A percentile compares a stretch with the other conserved stretches of the same genome.
Evolutionary conservation across 805 yeast genomes (phyloP).

Genomic region (Candida ortonii): DNA sequence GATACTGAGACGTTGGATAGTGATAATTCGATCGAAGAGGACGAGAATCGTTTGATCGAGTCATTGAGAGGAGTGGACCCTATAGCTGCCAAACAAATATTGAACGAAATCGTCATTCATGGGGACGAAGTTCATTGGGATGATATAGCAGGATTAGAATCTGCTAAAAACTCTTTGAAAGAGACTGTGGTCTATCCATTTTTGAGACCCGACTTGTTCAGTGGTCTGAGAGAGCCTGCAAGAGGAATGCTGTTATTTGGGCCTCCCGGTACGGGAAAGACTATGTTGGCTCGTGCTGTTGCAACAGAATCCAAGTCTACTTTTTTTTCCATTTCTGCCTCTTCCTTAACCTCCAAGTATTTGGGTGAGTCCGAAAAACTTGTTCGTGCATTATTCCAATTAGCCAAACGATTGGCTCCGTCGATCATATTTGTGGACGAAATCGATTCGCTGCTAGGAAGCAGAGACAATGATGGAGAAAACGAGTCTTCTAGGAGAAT

Average conservation of each 20-base stretch:
- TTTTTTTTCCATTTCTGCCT: slow-evolving; percentile 87
- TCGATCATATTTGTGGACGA: slow-evolving; percentile 95
- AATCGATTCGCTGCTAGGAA: slow-evolving; percentile 84
- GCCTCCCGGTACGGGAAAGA: slow-evolving; percentile 99
- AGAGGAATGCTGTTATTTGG: slow-evolving; percentile 96
- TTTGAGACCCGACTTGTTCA: slow-evolving; percentile 86
- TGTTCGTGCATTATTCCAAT: slow-evolving; percentile 79
- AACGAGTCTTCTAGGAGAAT: slow-evolving; percentile 87
- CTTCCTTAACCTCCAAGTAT: slow-evolving; percentile 82
- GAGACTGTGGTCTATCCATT: slow-evolving; percentile 97
- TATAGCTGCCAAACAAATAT: slow-evolving; percentile 73
- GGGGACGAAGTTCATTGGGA: slow-evolving; percentile 95
- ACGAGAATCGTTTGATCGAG: slow-evolving; percentile 38
- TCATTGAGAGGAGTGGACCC: slow-evolving; percentile 72
- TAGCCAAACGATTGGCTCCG: slow-evolving; percentile 85
- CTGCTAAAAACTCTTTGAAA: slow-evolving; percentile 84
- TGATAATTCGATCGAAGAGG: slow-evolving; percentile 22
- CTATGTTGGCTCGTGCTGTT: slow-evolving; percentile 95
- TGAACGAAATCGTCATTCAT: slow-evolving; percentile 81
- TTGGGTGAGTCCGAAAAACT: slow-evolving; percentile 93
- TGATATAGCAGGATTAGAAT: slow-evolving; percentile 87
- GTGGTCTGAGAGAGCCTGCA: slow-evolving; percentile 90
- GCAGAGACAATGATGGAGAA: slow-evolving; percentile 65
- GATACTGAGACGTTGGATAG: slow-evolving; percentile 31
- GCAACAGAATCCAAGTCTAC: slow-evolving; percentile 94